Percentiles rank a stretch among this genome's conserved stretches.
Conservation (phyloP, 202 grass and related monocot species). For the Panicum virgatum region DNA sequence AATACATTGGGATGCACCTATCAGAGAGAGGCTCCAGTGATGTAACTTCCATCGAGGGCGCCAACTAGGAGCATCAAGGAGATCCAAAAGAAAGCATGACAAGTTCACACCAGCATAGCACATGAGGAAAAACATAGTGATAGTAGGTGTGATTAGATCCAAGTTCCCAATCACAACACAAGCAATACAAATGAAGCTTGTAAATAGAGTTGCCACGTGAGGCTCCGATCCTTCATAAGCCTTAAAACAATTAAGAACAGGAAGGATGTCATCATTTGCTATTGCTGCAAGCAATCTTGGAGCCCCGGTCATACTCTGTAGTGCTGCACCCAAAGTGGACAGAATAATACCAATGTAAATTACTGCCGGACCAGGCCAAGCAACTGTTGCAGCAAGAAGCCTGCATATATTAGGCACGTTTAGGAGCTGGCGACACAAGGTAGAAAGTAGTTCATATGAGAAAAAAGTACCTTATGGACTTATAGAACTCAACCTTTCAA, state of each 20-base stretch:
- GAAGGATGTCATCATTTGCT: conserved; percentile 96
- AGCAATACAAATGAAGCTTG: conserved; percentile 77
- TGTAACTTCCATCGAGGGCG: conserved; percentile 96
- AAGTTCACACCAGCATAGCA: conserved; percentile 97
- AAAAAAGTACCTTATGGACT: background rate
- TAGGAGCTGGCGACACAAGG: background rate
- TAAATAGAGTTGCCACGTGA: conserved; percentile 86
- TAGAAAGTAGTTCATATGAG: background rate
- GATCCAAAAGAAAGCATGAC: conserved; percentile 91
- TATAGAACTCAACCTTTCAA: background rate
- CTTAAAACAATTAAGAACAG: conserved; percentile 89
- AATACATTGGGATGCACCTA: conserved; percentile 83
- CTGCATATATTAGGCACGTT: conserved; percentile 48
- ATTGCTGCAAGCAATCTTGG: conserved; percentile 90
- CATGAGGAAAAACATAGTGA: conserved; percentile 98
- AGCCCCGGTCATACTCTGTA: conserved; percentile 88
- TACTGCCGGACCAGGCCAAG: conserved; percentile 82
- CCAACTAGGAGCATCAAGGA: conserved; percentile 99
- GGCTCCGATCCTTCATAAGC: conserved; percentile 79
- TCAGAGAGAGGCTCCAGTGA: conserved; percentile 90
- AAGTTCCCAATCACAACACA: conserved; percentile 94
- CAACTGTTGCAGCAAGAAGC: conserved; percentile 83
- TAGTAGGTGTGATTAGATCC: conserved; percentile 89
- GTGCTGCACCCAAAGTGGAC: conserved; percentile 89
- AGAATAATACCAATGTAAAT: conserved; percentile 88